A percentile compares a stretch with the other conserved stretches of the same genome.
phyloP scores from a whole-genome alignment of 2,329 filamentous ascomycete species.

The Paramyrothecium sp. region DNA sequence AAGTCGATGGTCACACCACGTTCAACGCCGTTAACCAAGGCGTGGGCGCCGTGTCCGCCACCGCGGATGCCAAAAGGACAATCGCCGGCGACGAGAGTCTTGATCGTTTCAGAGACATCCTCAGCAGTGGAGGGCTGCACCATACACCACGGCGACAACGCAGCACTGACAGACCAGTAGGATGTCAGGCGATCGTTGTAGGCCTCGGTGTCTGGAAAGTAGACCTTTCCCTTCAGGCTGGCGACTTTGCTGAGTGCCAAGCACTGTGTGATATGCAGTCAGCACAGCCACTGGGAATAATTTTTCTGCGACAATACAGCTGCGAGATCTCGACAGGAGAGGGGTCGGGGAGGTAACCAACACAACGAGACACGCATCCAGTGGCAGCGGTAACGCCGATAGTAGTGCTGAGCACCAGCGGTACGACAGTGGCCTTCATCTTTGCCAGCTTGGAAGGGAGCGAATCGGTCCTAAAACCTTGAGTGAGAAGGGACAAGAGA shows the following conservation, averaged over 20 bases:
- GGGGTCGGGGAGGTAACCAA: not conserved
- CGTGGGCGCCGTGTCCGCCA: slow-evolving; percentile 33
- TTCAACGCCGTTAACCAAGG: slow-evolving; percentile 31
- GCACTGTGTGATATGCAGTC: slow-evolving; percentile 19
- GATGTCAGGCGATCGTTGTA: slow-evolving; percentile 28
- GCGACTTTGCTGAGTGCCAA: slow-evolving; percentile 15
- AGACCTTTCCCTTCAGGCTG: slow-evolving; percentile 24
- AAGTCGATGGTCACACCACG: slow-evolving; percentile 37
- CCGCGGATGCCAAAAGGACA: slow-evolving; percentile 37
- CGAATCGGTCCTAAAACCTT: not conserved
- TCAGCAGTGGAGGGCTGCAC: slow-evolving; percentile 27
- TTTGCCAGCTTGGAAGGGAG: not conserved
- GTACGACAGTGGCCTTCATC: not conserved
- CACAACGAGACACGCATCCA: not conserved
- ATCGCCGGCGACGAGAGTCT: slow-evolving; percentile 23
- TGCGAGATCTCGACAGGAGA: not conserved
- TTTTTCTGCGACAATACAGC: not conserved
- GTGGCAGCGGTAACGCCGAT: not conserved
- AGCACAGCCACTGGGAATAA: not conserved
- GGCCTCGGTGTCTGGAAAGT: slow-evolving; percentile 20
- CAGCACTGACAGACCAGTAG: slow-evolving; percentile 35
- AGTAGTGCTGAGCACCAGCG: not conserved
- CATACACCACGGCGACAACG: slow-evolving; percentile 33
- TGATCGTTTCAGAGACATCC: slow-evolving; percentile 34
- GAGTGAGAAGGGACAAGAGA: too few relatives aligned